A percentile compares a stretch with the other conserved stretches of the same genome.
phyloP scores from a whole-genome alignment of 257 asterid genomes.

The Avicennia marina region DNA sequence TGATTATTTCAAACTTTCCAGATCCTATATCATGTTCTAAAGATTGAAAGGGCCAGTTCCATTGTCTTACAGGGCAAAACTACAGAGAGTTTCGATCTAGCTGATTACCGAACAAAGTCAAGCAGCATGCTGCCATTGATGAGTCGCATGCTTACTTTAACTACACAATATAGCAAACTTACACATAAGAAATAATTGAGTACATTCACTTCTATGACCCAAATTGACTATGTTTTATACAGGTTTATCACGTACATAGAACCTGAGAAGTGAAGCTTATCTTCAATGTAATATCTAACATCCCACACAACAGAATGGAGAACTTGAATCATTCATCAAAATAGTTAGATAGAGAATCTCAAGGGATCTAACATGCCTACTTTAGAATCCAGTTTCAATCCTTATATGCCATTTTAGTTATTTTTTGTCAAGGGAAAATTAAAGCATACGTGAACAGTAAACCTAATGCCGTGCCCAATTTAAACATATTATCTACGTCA shows the following conservation, averaged over 20 bases:
- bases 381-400: neutral
- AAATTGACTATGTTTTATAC: slow-evolving; percentile 2
- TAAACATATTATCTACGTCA: neutral
- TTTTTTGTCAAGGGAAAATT: no score
- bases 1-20: neutral
- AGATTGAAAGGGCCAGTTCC: neutral
- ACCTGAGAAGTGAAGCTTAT: neutral
- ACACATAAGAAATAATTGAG: slow-evolving; percentile 1
- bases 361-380: slow-evolving; percentile 5
- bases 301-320: neutral
- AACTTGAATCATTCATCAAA: neutral
- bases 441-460: no score
- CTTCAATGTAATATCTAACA: neutral
- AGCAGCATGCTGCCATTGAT: no score
- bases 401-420: neutral
- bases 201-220: slow-evolving; percentile 3
- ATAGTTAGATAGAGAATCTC: neutral
- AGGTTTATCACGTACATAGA: neutral
- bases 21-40: neutral
- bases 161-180: neutral
- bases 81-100: neutral
- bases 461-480: neutral
- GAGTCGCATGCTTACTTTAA: no score
- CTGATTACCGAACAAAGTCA: neutral
- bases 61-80: neutral